These are phyloP conservation scores for Serendipita indica DNA, from an alignment of 768 basidiomycete genomes.

Conservation along the genomic window DNA sequence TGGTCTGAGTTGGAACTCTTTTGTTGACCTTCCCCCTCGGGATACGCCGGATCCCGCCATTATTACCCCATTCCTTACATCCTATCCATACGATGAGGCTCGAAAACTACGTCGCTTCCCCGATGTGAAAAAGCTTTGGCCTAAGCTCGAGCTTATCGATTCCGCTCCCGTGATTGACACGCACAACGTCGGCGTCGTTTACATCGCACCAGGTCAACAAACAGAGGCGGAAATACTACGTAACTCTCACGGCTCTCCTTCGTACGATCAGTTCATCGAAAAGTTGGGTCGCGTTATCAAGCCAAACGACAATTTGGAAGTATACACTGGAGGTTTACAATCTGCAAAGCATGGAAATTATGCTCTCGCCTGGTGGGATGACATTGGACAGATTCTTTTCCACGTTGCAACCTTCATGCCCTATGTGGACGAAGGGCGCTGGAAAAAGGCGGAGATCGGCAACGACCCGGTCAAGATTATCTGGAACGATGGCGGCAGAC, in stretches of 20 bases:
- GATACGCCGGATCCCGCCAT: not conserved
- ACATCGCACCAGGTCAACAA: conserved; percentile 83
- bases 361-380: conserved; percentile 99
- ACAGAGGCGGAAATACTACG: conserved; percentile 72
- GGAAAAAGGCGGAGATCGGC: conserved; percentile 88
- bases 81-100: not conserved
- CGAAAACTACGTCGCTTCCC: not conserved
- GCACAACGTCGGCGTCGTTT: conserved; percentile 91
- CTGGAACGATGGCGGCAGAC: conserved; percentile 87
- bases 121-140: not conserved
- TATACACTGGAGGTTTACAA: conserved; percentile 85
- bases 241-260: conserved; percentile 86
- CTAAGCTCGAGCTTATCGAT: conserved; percentile 33
- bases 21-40: not conserved
- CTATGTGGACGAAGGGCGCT: not conserved
- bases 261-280: conserved; percentile 85
- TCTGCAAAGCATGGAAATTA: conserved; percentile 89
- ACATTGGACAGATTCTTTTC: conserved; percentile 86
- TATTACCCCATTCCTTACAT: not conserved
- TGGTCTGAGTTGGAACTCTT: not conserved
- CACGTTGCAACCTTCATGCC: conserved; percentile 99
- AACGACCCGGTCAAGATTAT: conserved; percentile 94
- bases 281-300: conserved; percentile 79
- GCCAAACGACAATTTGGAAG: conserved; percentile 83
- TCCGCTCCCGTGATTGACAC: conserved; percentile 89